Base-by-base conservation (phyloP, 192 early-diverging fungal species). In the Backusella tuberculispora region DNA sequence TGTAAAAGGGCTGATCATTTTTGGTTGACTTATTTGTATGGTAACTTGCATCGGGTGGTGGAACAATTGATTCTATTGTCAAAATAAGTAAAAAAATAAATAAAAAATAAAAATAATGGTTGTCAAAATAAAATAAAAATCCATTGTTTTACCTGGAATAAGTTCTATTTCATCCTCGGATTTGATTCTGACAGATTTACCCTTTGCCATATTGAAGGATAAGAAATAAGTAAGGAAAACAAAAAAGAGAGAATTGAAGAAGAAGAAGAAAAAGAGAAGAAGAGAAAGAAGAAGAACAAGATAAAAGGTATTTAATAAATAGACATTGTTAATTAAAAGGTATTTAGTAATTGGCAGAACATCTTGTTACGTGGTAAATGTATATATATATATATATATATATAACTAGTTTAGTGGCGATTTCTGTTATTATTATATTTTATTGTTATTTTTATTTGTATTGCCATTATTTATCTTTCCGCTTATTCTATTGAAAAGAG, bases 171-270 rank as follows among this genome's bases (percentile, higher is more conserved):
- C 47, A n/a, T 74, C 73, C 13, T 74, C 73, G 14, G 44, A 50
- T 21, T 66, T 45, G 4, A 74, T 40, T 40, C 73, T 74, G 0
- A 74, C 73, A 47, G 73, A 66, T 66, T 74, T 74, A 44, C 63
- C 48, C 41, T 74, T 74, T 67, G 38, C 19, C 66, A 67, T 67
- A 21, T 67, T 66, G 6, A 37, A 34, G 29, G 29, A 34, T 34
- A 34, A 2, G 15, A 38, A 15, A 6, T 15, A 15, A 46, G 7
- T 44, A 65, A 65, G 10, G 15, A 43, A 29, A 38, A 13, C 6
- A 3, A 37, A 19, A 34, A 34, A 65, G 72, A 46, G 26, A 50
- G 15, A n/a, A 63, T 26, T 44, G 43, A 66, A 43, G 26, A 41
- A 48, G n/a, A 17, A 48, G 14, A 73, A 70, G 44, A 37, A 34